Evolutionary conservation across 108 stramenopile genomes (phyloP), one percentile per base, ranked within the genome.

Genomic region (Discostella stelligeroides): DNA sequence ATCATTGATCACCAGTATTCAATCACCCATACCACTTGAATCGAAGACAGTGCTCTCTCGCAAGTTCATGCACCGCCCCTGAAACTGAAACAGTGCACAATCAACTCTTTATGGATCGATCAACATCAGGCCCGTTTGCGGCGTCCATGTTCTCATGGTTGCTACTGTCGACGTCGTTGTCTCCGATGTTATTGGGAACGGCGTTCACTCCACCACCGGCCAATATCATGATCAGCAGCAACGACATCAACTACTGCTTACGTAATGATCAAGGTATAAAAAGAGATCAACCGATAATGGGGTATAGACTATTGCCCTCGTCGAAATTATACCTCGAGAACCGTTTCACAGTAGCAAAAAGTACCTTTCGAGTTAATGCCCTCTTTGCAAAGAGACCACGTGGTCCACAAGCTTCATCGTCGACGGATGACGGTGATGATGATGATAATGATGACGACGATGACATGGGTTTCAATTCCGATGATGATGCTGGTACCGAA

Each of bases 371-470:
- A 10, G 34, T 39, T 45, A 47, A 59, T 13, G 45, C 45, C 62
- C 53, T 68, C 1, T 68, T 75, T 53, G 72, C 63, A 29, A 40
- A 39, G 34, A 23, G 15, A 13, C 59, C 60, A 28, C 18, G 56
- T 24, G 48, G 28, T 67, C 66, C 43, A 23, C 15, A 15, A 48
- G 57, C 51, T 43, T 53, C 29, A 21, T 15, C 46, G 10, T 53
- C 42, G 49, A 47, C 60, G 27, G 75, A 51, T 29, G 50, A 70
- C 46, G 70, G 64, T 20, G 69, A 71, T 21, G 66, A 72, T n/a
- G 71, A 71, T 21, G 66, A 72, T n/a, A 66, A 68, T 13, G 71
- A 72, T 20, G 61, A 29, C 1, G 70, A 66, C 18, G 70, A 59
- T 13, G 39, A 14, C 15, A 68, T 42, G 53, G 61, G 60, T 2